Evolutionary conservation across 306 rosid species (phyloP).

Genomic region (Glycine latifolia): DNA sequence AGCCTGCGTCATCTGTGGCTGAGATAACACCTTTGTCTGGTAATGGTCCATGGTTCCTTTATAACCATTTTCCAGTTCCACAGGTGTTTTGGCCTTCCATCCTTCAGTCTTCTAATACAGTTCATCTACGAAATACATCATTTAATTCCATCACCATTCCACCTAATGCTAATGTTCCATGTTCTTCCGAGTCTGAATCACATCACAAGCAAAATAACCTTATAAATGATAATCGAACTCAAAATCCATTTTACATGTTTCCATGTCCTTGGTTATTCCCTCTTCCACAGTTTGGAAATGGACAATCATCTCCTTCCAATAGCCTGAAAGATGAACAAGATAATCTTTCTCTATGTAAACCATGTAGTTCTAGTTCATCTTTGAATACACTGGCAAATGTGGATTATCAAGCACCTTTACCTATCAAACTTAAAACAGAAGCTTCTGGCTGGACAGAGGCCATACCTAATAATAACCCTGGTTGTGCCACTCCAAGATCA

Average conservation of each 20-base stretch:
- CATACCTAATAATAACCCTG: slow-evolving; percentile 43
- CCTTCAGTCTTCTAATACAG: slow-evolving; percentile 59
- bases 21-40: slow-evolving; percentile 54
- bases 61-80: slow-evolving; percentile 64
- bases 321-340: slow-evolving; percentile 54
- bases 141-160: slow-evolving; percentile 58
- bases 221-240: slow-evolving; percentile 49
- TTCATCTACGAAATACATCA: slow-evolving; percentile 56
- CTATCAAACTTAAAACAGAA: slow-evolving; percentile 56
- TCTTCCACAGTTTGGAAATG: slow-evolving; percentile 61
- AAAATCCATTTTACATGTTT: slow-evolving; percentile 65
- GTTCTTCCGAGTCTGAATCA: slow-evolving; percentile 56
- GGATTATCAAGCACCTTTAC: slow-evolving; percentile 53
- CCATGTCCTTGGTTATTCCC: slow-evolving; percentile 89
- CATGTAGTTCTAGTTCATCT: slow-evolving; percentile 55
- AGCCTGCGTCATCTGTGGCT: slow-evolving; percentile 51
- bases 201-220: slow-evolving; percentile 55
- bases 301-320: slow-evolving; percentile 58
- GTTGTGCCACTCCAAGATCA: slow-evolving; percentile 47
- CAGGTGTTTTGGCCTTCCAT: slow-evolving; percentile 79
- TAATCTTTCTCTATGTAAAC: slow-evolving; percentile 52
- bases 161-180: slow-evolving; percentile 58
- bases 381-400: slow-evolving; percentile 50
- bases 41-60: slow-evolving; percentile 67
- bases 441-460: slow-evolving; percentile 58